Evolutionary conservation across 75 land plant genomes (phyloP), one percentile per base, ranked within the genome.

Genomic region (Cunninghamia lanceolata): DNA sequence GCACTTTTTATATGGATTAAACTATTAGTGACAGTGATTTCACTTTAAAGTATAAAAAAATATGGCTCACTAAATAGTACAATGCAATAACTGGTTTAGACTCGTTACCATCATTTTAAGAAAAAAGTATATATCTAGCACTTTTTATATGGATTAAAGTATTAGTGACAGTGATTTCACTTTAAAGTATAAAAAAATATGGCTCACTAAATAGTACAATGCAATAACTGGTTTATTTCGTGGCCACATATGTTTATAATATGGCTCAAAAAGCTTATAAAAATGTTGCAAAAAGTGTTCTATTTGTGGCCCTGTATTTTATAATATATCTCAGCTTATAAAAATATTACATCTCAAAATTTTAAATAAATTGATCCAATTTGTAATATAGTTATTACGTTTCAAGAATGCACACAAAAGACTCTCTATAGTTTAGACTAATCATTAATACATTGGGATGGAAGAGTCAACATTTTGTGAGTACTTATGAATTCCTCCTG

Each of bases 401-500:
- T 63, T 63, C 68, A 63, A 63, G 28, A 63, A 21, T 63, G 68
- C 68, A 63, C 8, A 63, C 25, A 63, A 63, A 63, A 7, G 8
- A 25, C 8, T 71, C 32, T 2, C 15, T 71, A 1, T 32, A 70
- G 25, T 71, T 50, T 50, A 50, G 52, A 15, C 3, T 30, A 0
- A 71, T 81, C 68, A 43, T 36, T 82, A 98, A 82, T 98, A 98
- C 36, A 91, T 95, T 42, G 99, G 99, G 84, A 98, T 86, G 17
- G 94, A 91, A 50, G 91, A 85, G 85, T 98, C 99, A 40, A 88
- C 99, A 70, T 91, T 91, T 56, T 88, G 78, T 19, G 99, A 93
- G 88, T 96, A 98, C n/a, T 94, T 95, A 89, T 98, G 98, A 71
- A 98, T 98, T 54, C 99, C 99, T 21, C 99, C 99, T n/a, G 92